Base-by-base conservation (phyloP, 1,284 basidiomycete genomes). In the Cutaneotrichosporon cavernicola region DNA sequence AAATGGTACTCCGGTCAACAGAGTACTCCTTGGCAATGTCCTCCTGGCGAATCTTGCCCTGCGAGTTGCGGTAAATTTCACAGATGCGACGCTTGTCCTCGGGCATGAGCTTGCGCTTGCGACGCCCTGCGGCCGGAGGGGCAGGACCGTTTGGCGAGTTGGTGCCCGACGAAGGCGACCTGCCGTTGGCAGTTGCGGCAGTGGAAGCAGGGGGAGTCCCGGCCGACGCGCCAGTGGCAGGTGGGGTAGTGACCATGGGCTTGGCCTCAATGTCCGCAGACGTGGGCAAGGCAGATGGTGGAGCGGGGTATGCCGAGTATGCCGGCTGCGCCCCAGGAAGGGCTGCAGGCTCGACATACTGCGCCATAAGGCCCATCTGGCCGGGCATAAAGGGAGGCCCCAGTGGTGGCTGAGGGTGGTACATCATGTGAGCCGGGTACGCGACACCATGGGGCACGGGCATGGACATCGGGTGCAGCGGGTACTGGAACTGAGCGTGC, bases 31-130 rank as follows among this genome's bases (percentile, higher is more conserved):
- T 66, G 13, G 67, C 67, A 59, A 69, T 66, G 61, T 69, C 67
- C 63, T 69, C 67, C 57, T 69, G 67, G 46, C 67, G 65, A 36
- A 69, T 66, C 63, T 66, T 66, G 58, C 67, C 67, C 52, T 69
- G 67, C 56, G 65, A 64, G 61, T 64, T 66, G 58, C 65, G 65
- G 63, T 69, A 69, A 43, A 66, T 66, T 47, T 69, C 63, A 38
- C 67, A 69, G 49, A 69, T 69, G 56, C 65, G 62, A 32, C 67
- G 67, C 65, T 69, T 69, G 65, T 69, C 67, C 63, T 69, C 67
- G 38, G 67, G 65, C 2, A 65, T 69, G 34, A 69, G 65, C 61
- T 69, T 69, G 61, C 67, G 67, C 65, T 69, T 69, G 59, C 65
- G 67, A 21, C 67, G 67, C 11, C 62, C 58, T n/a, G 62, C 30